Base-by-base conservation (phyloP, 345 rosid species). In the Theobroma cacao region DNA sequence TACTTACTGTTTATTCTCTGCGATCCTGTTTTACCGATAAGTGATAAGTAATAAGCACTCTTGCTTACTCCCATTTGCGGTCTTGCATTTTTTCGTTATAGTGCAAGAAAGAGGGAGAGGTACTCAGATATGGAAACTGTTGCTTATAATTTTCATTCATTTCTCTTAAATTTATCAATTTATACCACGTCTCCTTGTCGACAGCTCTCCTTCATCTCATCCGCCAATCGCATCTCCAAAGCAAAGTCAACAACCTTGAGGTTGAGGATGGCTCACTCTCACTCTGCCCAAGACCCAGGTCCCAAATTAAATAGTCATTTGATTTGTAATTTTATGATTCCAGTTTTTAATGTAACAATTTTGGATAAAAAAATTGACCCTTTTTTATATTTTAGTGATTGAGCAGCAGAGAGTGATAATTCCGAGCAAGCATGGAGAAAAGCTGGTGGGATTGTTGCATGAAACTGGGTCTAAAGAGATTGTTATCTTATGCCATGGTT, bases 401-500 rank as follows among this genome's bases (percentile, higher is more conserved):
- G 56, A 75, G 77, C 88, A 74, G 73, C 79, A 81, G 75, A 88
- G 67, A 74, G 65, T 92, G 72, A 67, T 85, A 10, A 81, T 92
- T 72, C 75, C 81, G 59, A 94, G 91, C 83, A 85, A 81, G 40
- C 78, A 88, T 72, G 91, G 89, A 0, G 92, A 92, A 83, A 92
- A 89, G 72, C 88, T 94, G 3, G 88, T 91, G 72, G 97, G 98
- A 5, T 69, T 92, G 36, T 80, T 92, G 59, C 94, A 93, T 77
- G 95, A 95, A 28, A 83, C 95, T 71, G 91, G 90, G 5, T 91
- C 98, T 3, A 75, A 36, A 73, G 87, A 91, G 81, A 77, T 91
- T 55, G 90, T 90, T 14, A 62, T 95, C 76, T 60, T 93, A 30
- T 95, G 98, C 85, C 98, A 93, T 79, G 98, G 98, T 43, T 90